These are phyloP conservation scores for Mortierella sp. DNA, from an alignment of 371 early-diverging fungal genomes.

Conservation along the genomic window DNA sequence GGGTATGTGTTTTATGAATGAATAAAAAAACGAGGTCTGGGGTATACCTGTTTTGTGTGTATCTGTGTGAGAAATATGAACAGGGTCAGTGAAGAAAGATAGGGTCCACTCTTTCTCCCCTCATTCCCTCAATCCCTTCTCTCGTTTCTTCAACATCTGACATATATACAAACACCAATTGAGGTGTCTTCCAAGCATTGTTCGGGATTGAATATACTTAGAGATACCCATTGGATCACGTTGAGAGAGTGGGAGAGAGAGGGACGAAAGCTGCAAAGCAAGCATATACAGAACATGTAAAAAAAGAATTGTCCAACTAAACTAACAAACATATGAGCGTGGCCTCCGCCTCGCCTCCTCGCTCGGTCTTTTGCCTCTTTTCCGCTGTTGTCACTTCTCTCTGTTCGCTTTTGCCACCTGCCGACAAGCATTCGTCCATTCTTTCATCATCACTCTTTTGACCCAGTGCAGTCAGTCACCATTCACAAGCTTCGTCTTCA, in stretches of 20 bases:
- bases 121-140: neutral
- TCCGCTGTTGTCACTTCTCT: neutral
- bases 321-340: slow-evolving; percentile 3
- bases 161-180: neutral
- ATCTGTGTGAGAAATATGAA: neutral
- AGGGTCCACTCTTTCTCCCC: neutral
- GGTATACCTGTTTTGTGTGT: neutral
- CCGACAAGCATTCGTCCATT: neutral
- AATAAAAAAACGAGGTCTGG: neutral
- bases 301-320: slow-evolving; percentile 1
- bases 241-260: too few species aligned
- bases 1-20: neutral
- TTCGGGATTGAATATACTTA: too few species aligned
- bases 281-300: neutral
- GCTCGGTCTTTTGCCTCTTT: neutral
- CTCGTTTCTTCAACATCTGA: neutral
- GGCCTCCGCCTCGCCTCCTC: neutral
- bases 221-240: too few species aligned
- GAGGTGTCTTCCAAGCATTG: too few species aligned
- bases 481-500: neutral
- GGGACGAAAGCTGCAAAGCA: neutral
- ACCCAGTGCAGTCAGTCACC: neutral
- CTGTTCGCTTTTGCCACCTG: neutral
- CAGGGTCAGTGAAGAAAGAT: neutral
- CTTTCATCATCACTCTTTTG: neutral